phyloP scores from a whole-genome alignment of 768 basidiomycete species.

The Dioszegia crocea region DNA sequence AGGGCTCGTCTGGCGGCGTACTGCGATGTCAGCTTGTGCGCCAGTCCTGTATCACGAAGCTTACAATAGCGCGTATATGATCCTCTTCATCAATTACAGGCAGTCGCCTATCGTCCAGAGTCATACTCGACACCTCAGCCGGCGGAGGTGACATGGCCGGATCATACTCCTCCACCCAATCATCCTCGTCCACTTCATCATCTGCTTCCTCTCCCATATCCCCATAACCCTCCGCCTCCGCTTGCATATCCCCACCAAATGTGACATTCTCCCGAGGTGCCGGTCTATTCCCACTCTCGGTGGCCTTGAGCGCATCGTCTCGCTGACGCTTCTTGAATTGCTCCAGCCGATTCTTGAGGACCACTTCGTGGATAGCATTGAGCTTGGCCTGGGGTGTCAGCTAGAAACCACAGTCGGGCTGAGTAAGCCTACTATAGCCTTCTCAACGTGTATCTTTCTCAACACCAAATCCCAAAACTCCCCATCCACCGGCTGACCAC shows the following conservation, averaged over 20 bases:
- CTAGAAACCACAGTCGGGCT: neutral
- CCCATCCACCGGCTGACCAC: slow-evolving; percentile 90
- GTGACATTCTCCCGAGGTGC: slow-evolving; percentile 9
- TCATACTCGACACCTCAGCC: slow-evolving; percentile 66
- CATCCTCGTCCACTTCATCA: slow-evolving; percentile 54
- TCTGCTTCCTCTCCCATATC: slow-evolving; percentile 53
- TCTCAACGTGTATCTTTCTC: slow-evolving; percentile 90
- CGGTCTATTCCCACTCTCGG: slow-evolving; percentile 55
- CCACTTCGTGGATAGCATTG: slow-evolving; percentile 87
- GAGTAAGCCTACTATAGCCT: slow-evolving; percentile 69
- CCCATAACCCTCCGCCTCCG: slow-evolving; percentile 44
- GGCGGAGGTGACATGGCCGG: slow-evolving; percentile 80
- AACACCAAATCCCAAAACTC: slow-evolving; percentile 96
- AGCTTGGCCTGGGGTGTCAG: slow-evolving; percentile 67
- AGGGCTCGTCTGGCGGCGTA: slow-evolving; percentile 74
- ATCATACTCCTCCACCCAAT: slow-evolving; percentile 64
- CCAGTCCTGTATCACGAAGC: neutral
- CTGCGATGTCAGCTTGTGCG: slow-evolving; percentile 51
- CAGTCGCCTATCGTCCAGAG: slow-evolving; percentile 73
- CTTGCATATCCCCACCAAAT: slow-evolving; percentile 18
- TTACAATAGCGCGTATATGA: slow-evolving; percentile 41
- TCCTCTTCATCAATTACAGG: slow-evolving; percentile 64
- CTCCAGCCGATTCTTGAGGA: slow-evolving; percentile 91
- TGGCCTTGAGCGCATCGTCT: slow-evolving; percentile 83
- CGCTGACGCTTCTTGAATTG: slow-evolving; percentile 92